Percentiles rank a stretch among this genome's conserved stretches.
These are phyloP conservation scores for Eutrema heterophyllum DNA, from an alignment of 345 rosid species.

Conservation along the genomic window DNA sequence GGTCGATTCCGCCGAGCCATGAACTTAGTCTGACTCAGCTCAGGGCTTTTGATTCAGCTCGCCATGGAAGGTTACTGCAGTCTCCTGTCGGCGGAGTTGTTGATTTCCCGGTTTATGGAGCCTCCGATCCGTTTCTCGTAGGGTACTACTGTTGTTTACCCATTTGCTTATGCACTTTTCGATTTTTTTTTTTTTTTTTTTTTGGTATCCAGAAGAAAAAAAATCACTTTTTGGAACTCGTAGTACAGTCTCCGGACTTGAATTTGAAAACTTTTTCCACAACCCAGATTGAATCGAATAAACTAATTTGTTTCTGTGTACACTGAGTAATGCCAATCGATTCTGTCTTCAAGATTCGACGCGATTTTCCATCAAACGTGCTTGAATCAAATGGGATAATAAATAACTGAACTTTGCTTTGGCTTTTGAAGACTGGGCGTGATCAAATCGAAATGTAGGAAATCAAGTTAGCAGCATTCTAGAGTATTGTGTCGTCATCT, in stretches of 20 bases:
- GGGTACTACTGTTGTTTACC: constrained; percentile 55
- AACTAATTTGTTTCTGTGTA: background rate
- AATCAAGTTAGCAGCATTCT: constrained; percentile 4
- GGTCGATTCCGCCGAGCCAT: constrained; percentile 48
- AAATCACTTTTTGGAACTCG: background rate
- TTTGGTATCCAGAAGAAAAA: background rate
- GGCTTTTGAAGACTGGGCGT: background rate
- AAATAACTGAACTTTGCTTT: background rate
- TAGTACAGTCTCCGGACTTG: background rate
- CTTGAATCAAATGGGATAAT: background rate
- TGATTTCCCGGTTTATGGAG: constrained; percentile 72
- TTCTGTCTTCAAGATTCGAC: background rate
- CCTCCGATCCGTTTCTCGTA: constrained; percentile 75
- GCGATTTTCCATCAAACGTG: background rate
- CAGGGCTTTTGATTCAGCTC: constrained; percentile 58
- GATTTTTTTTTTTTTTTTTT: background rate
- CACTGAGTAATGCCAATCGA: background rate
- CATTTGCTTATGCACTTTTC: background rate
- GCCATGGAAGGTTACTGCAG: constrained; percentile 83
- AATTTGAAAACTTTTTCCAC: background rate
- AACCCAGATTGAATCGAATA: background rate
- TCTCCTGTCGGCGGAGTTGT: constrained; percentile 55
- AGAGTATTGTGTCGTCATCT: background rate
- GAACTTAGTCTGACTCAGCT: constrained; percentile 52
- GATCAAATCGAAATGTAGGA: background rate